phyloP scores from a whole-genome alignment of 1,139 yeast genomes.

The Meyerozyma sp. region DNA sequence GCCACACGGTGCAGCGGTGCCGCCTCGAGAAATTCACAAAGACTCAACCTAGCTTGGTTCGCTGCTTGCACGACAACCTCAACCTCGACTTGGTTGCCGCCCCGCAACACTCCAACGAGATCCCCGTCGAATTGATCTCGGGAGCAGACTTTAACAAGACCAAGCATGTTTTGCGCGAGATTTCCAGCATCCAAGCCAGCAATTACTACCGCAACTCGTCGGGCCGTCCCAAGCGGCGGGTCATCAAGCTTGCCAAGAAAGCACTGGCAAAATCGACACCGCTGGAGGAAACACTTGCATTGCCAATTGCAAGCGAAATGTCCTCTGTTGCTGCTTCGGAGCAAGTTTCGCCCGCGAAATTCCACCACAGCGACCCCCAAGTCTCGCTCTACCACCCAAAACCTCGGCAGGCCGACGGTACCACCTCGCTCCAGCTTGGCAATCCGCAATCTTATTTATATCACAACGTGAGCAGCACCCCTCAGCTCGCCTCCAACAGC shows the following conservation, averaged over 20 bases:
- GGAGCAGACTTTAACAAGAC: slow-evolving; percentile 24
- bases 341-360: not conserved
- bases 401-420: slow-evolving; percentile 3
- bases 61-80: slow-evolving; percentile 5
- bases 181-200: slow-evolving; percentile 43
- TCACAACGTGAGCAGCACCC: not conserved
- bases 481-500: slow-evolving; percentile 4
- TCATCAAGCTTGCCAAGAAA: slow-evolving; percentile 31
- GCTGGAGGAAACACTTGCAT: not conserved
- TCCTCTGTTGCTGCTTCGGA: not conserved
- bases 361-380: not conserved
- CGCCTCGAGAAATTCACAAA: slow-evolving; percentile 37
- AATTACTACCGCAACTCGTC: slow-evolving; percentile 29
- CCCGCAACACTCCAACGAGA: slow-evolving; percentile 22
- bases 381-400: slow-evolving; percentile 3
- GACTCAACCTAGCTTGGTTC: slow-evolving; percentile 33
- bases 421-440: not conserved
- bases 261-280: slow-evolving; percentile 1
- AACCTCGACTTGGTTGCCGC: slow-evolving; percentile 2
- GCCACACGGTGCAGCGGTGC: slow-evolving; percentile 53
- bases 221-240: slow-evolving; percentile 45
- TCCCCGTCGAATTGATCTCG: slow-evolving; percentile 32
- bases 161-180: slow-evolving; percentile 36
- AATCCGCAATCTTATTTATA: not conserved
- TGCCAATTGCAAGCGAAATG: not conserved